These are phyloP conservation scores for Gossypium schwendimanii DNA, from an alignment of 441 rosid species.

Conservation along the genomic window DNA sequence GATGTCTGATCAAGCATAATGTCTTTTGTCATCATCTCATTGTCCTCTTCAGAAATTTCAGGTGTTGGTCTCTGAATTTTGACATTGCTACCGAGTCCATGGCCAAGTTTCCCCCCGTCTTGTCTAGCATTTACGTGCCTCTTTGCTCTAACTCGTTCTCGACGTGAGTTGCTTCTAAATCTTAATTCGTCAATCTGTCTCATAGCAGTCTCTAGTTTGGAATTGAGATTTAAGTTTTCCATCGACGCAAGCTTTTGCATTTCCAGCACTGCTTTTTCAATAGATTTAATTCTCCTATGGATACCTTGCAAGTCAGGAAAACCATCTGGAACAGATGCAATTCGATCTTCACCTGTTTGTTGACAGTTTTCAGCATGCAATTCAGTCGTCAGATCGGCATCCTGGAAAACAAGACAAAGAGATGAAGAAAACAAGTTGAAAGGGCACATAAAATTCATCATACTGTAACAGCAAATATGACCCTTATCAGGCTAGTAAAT, in stretches of 20 bases:
- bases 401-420: constrained; percentile 32
- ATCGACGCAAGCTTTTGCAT: constrained; percentile 42
- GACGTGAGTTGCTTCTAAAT: constrained; percentile 24
- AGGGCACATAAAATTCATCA: not conserved
- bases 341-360: constrained; percentile 24
- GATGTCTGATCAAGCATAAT: constrained; percentile 86
- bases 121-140: constrained; percentile 25
- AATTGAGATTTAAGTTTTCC: constrained; percentile 35
- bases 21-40: constrained; percentile 72
- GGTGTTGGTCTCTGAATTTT: constrained; percentile 30
- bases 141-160: constrained; percentile 19
- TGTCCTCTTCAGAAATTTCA: constrained; percentile 43
- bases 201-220: constrained; percentile 48
- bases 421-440: not conserved
- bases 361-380: constrained; percentile 24
- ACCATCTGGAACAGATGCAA: constrained; percentile 20
- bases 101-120: constrained; percentile 10
- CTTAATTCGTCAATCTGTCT: constrained; percentile 52
- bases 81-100: constrained; percentile 14
- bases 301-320: constrained; percentile 45
- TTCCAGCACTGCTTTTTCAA: constrained; percentile 52
- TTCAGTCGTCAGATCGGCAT: constrained; percentile 17
- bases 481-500: not conserved
- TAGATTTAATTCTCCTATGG: constrained; percentile 52
- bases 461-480: not conserved